These are phyloP conservation scores for Aspergillus asperescens DNA, from an alignment of 495 filamentous ascomycete genomes.

Conservation along the genomic window DNA sequence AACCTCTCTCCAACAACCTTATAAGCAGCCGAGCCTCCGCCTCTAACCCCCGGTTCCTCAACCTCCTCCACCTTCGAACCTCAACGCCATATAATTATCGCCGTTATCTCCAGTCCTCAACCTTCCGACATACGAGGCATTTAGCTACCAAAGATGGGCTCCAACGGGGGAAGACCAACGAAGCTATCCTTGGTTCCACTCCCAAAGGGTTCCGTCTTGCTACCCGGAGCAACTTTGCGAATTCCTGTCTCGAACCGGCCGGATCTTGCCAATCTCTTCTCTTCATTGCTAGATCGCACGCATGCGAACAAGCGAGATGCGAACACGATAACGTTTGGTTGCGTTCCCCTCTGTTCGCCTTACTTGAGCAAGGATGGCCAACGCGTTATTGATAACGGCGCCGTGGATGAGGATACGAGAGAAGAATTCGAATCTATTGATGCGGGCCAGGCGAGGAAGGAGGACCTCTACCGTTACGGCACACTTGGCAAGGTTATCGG, in stretches of 20 bases:
- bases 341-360: slow-evolving; percentile 71
- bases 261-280: slow-evolving; percentile 77
- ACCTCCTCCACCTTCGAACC: slow-evolving; percentile 8
- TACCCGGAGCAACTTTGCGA: slow-evolving; percentile 73
- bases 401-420: slow-evolving; percentile 32
- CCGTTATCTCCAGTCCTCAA: neutral
- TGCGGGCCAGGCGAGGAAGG: slow-evolving; percentile 56
- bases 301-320: slow-evolving; percentile 58
- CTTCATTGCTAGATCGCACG: slow-evolving; percentile 64
- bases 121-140: slow-evolving; percentile 9
- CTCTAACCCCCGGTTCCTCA: slow-evolving; percentile 1
- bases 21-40: slow-evolving; percentile 4
- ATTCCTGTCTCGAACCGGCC: slow-evolving; percentile 72
- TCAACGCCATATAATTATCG: neutral
- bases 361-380: slow-evolving; percentile 64
- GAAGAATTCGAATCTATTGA: slow-evolving; percentile 44
- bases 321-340: slow-evolving; percentile 67
- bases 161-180: slow-evolving; percentile 40
- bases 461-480: slow-evolving; percentile 71
- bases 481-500: slow-evolving; percentile 77
- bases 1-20: slow-evolving; percentile 21
- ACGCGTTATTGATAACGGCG: slow-evolving; percentile 55
- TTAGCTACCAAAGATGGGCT: slow-evolving; percentile 33
- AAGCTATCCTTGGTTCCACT: slow-evolving; percentile 72
- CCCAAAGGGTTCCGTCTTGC: slow-evolving; percentile 65